A percentile compares a stretch with the other conserved stretches of the same genome.
Conservation (phyloP, 1,284 basidiomycete species). For the Trametes pubescens region DNA sequence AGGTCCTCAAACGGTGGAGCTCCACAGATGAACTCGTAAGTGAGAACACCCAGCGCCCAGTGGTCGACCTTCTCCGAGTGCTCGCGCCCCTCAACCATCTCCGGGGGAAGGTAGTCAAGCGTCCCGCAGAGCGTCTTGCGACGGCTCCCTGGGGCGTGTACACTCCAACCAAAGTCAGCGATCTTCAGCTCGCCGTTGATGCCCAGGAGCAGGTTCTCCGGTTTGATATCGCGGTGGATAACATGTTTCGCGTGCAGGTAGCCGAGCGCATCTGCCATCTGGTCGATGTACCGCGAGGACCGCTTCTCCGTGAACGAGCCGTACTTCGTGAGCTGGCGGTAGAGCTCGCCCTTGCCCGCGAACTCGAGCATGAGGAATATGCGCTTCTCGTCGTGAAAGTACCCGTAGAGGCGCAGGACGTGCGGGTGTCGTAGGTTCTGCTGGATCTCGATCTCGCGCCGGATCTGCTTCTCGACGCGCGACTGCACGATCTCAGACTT, state of each 20-base stretch:
- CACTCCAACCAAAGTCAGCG: conserved; percentile 99
- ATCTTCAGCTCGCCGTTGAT: conserved; percentile 98
- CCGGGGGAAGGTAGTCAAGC: conserved; percentile 96
- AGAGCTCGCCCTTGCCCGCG: conserved; percentile 94
- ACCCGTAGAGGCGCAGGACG: conserved; percentile 93
- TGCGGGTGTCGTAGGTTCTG: conserved; percentile 97
- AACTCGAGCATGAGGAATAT: conserved; percentile 99
- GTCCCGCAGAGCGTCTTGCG: conserved; percentile 94
- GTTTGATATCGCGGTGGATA: conserved; percentile 99
- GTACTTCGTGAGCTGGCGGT: conserved; percentile 91
- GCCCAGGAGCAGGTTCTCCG: conserved; percentile 95
- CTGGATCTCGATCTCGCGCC: conserved; percentile 99
- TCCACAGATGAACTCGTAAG: conserved; percentile 95
- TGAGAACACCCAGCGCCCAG: conserved; percentile 97
- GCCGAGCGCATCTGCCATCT: conserved; percentile 96
- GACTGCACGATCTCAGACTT: conserved; percentile 94
- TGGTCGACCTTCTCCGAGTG: conserved; percentile 93
- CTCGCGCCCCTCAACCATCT: conserved; percentile 94
- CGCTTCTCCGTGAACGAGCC: conserved; percentile 90
- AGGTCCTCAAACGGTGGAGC: conserved; percentile 95
- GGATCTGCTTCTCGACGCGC: conserved; percentile 91
- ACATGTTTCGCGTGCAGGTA: conserved; percentile 98
- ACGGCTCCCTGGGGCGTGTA: conserved; percentile 94
- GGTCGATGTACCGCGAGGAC: conserved; percentile 91
- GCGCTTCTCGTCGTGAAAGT: conserved; percentile 98